These are phyloP conservation scores for Aspergillus melleus DNA, from an alignment of 2,329 filamentous ascomycete species.

Conservation along the genomic window DNA sequence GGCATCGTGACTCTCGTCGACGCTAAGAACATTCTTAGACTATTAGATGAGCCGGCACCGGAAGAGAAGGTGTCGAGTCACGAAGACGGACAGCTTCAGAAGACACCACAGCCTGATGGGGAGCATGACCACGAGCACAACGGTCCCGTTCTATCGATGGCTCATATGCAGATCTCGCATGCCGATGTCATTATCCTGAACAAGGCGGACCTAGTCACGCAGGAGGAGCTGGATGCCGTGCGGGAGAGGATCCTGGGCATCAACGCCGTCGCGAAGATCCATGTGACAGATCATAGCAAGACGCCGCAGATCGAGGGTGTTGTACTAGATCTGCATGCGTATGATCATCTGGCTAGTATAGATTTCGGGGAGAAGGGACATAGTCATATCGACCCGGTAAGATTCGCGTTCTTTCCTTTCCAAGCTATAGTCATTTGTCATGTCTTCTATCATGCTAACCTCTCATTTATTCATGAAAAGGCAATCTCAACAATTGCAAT, in stretches of 20 bases:
- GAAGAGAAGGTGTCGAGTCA: slow-evolving; percentile 41
- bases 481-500: slow-evolving; percentile 83
- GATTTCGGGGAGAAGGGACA: slow-evolving; percentile 76
- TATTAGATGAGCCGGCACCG: slow-evolving; percentile 67
- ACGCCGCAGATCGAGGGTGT: slow-evolving; percentile 83
- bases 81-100: slow-evolving; percentile 45
- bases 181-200: slow-evolving; percentile 95
- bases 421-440: not conserved
- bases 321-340: slow-evolving; percentile 86
- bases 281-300: slow-evolving; percentile 75
- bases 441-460: slow-evolving; percentile 1
- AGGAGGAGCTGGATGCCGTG: slow-evolving; percentile 68
- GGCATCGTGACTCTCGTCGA: slow-evolving; percentile 96
- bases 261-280: slow-evolving; percentile 83
- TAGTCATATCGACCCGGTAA: slow-evolving; percentile 83
- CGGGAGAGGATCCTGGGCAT: slow-evolving; percentile 74
- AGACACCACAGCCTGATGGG: slow-evolving; percentile 9
- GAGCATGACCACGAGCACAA: slow-evolving; percentile 38
- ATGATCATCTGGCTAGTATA: slow-evolving; percentile 75
- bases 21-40: slow-evolving; percentile 84
- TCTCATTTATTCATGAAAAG: slow-evolving; percentile 44
- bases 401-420: slow-evolving; percentile 26
- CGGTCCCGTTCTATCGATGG: slow-evolving; percentile 79
- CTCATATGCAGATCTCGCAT: slow-evolving; percentile 94
- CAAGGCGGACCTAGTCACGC: slow-evolving; percentile 80